These are phyloP conservation scores for Gremmenia infestans DNA, from an alignment of 2,329 filamentous ascomycete species.

Conservation along the genomic window DNA sequence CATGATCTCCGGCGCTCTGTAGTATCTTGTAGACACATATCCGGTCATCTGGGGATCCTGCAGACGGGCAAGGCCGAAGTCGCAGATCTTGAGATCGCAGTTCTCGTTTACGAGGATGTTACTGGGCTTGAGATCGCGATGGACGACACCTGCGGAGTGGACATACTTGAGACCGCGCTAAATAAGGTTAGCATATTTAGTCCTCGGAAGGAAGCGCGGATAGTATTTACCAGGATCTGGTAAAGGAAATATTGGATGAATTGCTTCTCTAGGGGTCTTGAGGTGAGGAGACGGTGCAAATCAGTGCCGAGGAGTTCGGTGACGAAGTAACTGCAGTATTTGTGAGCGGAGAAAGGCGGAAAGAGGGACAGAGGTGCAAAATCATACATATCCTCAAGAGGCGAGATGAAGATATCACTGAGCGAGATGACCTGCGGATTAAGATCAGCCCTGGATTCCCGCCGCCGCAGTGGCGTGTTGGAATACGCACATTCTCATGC, in stretches of 20 bases:
- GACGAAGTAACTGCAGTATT: conserved; percentile 77
- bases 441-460: conserved; percentile 21
- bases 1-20: conserved; percentile 98
- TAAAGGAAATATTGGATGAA: conserved; percentile 99
- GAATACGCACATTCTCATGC: conserved; percentile 77
- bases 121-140: conserved; percentile 95
- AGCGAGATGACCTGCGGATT: conserved; percentile 78
- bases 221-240: conserved; percentile 78
- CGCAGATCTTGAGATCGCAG: conserved; percentile 98
- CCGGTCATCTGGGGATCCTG: conserved; percentile 99
- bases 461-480: not conserved
- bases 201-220: not conserved
- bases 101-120: conserved; percentile 99
- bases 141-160: conserved; percentile 95
- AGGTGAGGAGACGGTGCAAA: conserved; percentile 90
- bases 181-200: conserved; percentile 15
- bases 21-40: conserved; percentile 98
- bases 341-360: conserved; percentile 13
- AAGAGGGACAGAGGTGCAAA: conserved; percentile 12
- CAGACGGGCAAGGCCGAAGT: conserved; percentile 94
- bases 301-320: conserved; percentile 97
- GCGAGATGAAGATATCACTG: conserved; percentile 99
- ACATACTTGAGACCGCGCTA: conserved; percentile 98
- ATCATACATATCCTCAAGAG: conserved; percentile 88
- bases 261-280: conserved; percentile 94